Conservation (phyloP, 116 monocot species). For the Iris pallida region DNA sequence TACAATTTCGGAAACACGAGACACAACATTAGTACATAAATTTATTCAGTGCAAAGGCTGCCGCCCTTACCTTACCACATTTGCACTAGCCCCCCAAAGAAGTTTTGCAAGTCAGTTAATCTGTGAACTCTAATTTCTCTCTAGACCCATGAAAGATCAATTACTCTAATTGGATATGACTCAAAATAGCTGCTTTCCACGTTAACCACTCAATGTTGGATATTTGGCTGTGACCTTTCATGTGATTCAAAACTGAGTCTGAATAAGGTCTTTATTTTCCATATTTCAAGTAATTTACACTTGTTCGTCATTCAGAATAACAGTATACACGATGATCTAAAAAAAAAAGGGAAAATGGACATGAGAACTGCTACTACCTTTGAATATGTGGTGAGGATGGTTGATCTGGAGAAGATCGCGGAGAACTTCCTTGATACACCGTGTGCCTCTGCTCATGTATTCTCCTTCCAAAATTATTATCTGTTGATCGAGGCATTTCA, state of each 20-base stretch:
- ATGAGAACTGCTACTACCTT: constrained; percentile 30
- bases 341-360: not conserved
- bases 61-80: not conserved
- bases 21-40: no score
- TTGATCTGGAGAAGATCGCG: constrained; percentile 41
- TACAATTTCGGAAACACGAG: no score
- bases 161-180: not conserved
- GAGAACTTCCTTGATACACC: constrained; percentile 26
- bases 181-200: not conserved
- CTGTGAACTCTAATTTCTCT: not conserved
- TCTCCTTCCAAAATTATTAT: constrained; percentile 18
- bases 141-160: not conserved
- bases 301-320: constrained; percentile 2
- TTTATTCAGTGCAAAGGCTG: not conserved
- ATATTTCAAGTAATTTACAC: constrained; percentile 6
- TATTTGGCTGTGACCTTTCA: not conserved
- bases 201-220: not conserved
- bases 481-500: constrained; percentile 19
- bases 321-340: not conserved
- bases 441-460: constrained; percentile 33
- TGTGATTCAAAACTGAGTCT: not conserved
- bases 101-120: no score
- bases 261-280: constrained; percentile 7
- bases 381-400: constrained; percentile 47
- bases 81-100: not conserved